Evolutionary conservation across 2,329 filamentous ascomycete species (phyloP), one percentile per base, ranked within the genome.

Genomic region (Sporothrix inflata): DNA sequence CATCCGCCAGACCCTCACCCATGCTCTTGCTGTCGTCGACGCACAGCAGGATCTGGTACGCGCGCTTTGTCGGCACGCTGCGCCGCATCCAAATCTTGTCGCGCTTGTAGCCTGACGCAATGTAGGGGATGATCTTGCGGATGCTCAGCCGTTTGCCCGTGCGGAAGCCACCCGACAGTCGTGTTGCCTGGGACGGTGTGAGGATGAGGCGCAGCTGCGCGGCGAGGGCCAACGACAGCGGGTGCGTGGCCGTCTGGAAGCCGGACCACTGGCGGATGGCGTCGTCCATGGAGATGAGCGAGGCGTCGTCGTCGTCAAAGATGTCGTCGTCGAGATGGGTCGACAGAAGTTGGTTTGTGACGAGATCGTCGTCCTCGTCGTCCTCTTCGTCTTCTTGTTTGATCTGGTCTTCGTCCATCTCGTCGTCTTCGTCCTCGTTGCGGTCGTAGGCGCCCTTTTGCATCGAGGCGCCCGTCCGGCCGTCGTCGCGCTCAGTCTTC

Each of bases 71-170:
- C 0, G 97, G 97, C 67, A 97, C 90, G 45, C 90, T 91, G 71
- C 97, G 90, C 16, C 97, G 92, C 91, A 99, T 97, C 96, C 96
- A 99, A 82, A 99, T 99, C 86, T 99, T 99, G 88, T 99, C 96
- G 74, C 96, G 93, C 86, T 98, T 98, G 87, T 98, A 99, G 79
- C 92, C 91, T 0, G 94, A 98, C 1, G 97, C 96, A 77, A 99
- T 98, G 83, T 99, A 99, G 0, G 97, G 96, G 78, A 99, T 99
- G 82, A 99, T 99, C 77, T 95, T 94, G 83, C 98, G 98, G 85
- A 99, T 97, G 82, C 98, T 99, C 77, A 99, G 93, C 0, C 96
- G 92, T 81, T 99, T 99, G 75, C 96, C 96, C 0, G 96, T 99
- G 76, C 96, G 93, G 87, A 97, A 98, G 76, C 97, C 94, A 57